Conservation (phyloP, 2,329 filamentous ascomycete species). For the Ophiostoma australiae region DNA sequence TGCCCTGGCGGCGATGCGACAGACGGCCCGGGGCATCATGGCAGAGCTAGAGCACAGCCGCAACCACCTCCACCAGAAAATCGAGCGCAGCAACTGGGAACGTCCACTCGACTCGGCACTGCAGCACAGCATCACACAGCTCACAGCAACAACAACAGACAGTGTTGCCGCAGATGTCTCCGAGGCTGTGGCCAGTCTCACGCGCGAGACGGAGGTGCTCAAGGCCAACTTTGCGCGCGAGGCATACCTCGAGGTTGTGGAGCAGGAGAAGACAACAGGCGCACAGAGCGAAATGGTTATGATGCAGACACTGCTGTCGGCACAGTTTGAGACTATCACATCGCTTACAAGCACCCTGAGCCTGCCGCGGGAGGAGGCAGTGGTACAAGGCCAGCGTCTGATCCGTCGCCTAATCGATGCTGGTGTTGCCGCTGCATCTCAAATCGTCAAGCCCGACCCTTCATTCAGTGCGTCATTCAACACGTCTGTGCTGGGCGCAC, state of each 20-base stretch:
- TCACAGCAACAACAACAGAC: constrained; percentile 67
- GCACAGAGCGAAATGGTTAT: constrained; percentile 62
- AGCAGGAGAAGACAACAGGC: constrained; percentile 67
- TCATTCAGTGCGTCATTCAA: not conserved
- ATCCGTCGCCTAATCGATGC: constrained; percentile 73
- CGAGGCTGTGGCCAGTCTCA: constrained; percentile 63
- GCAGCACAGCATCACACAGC: constrained; percentile 74
- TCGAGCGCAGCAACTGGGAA: constrained; percentile 81
- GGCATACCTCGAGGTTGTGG: constrained; percentile 67
- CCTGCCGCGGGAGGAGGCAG: constrained; percentile 78
- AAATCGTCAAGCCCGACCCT: constrained; percentile 88
- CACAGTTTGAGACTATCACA: constrained; percentile 86
- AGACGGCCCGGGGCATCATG: constrained; percentile 82
- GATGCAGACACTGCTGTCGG: constrained; percentile 77
- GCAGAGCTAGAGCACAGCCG: constrained; percentile 84
- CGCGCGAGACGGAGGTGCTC: constrained; percentile 77
- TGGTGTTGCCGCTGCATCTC: constrained; percentile 68
- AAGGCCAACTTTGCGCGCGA: constrained; percentile 80
- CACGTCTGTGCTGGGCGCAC: not conserved
- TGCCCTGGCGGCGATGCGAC: constrained; percentile 70
- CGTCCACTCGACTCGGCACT: constrained; percentile 80
- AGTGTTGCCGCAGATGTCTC: constrained; percentile 53
- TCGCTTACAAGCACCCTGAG: constrained; percentile 75
- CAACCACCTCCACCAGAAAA: constrained; percentile 80
- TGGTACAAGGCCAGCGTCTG: constrained; percentile 70